Percentiles rank a stretch among this genome's conserved stretches.
Conservation (phyloP, 2,329 filamentous ascomycete species). For the Allantophomopsis cytisporea region DNA sequence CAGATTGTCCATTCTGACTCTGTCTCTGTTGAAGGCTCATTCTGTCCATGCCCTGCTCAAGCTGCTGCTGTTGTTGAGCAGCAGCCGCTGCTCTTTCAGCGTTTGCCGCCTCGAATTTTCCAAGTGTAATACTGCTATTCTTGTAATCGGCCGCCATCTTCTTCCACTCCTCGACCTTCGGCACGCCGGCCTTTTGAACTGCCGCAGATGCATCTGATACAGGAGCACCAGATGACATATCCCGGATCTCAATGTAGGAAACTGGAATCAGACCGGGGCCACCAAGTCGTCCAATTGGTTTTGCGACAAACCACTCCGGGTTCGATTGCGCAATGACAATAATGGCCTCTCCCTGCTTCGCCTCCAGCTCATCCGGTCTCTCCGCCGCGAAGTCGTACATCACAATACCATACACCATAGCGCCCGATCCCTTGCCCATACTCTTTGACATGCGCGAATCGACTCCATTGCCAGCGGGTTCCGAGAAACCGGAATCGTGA, state of each 20-base stretch:
- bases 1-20: constrained; percentile 31
- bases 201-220: constrained; percentile 75
- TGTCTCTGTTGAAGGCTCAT: constrained; percentile 57
- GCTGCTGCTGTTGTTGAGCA: constrained; percentile 34
- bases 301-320: constrained; percentile 97
- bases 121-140: constrained; percentile 93
- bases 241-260: constrained; percentile 89
- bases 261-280: constrained; percentile 93
- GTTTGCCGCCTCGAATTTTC: constrained; percentile 62
- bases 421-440: constrained; percentile 51
- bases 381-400: constrained; percentile 96
- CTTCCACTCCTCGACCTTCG: constrained; percentile 97
- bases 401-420: constrained; percentile 93
- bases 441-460: constrained; percentile 19
- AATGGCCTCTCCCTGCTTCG: constrained; percentile 89
- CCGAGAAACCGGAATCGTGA: constrained; percentile 86
- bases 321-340: constrained; percentile 98
- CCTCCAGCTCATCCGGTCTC: constrained; percentile 88
- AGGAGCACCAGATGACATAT: constrained; percentile 77
- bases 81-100: constrained; percentile 4
- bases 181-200: constrained; percentile 78
- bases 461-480: constrained; percentile 24
- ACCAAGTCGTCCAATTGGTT: constrained; percentile 94
- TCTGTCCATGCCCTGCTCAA: constrained; percentile 62
- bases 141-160: constrained; percentile 99